These are phyloP conservation scores for Colletotrichum orchidophilum DNA, from an alignment of 2,329 filamentous ascomycete species.

Conservation along the genomic window DNA sequence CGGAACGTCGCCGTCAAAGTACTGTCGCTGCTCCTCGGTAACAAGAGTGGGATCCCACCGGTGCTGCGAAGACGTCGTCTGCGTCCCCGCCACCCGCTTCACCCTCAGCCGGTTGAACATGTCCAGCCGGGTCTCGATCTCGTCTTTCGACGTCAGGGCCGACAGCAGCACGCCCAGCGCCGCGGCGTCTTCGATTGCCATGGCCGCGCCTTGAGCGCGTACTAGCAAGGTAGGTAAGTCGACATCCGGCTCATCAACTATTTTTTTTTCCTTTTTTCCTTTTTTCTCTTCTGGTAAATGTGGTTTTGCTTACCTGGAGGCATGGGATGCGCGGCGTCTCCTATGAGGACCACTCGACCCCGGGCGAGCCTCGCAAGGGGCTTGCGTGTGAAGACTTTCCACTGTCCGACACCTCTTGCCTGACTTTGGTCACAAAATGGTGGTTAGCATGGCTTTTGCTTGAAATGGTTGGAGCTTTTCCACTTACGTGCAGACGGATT, in stretches of 20 bases:
- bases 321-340: conserved; percentile 2
- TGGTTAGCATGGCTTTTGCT: not conserved
- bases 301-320: not conserved
- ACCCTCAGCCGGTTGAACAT: not conserved
- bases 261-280: too few species aligned
- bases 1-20: not conserved
- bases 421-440: not conserved
- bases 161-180: not conserved
- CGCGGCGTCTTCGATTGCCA: conserved; percentile 4
- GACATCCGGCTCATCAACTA: too few species aligned
- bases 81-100: not conserved
- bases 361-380: not conserved
- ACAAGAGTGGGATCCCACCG: not conserved
- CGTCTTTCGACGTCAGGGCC: not conserved
- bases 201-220: not conserved
- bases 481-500: not conserved
- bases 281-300: not conserved
- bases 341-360: not conserved
- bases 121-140: not conserved
- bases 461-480: too few species aligned
- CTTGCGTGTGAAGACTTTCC: not conserved
- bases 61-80: not conserved
- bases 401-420: not conserved
- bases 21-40: not conserved
- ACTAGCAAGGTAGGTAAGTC: not conserved